Base-by-base conservation (phyloP, 73 alveolate species). In the Paramecium caudatum region DNA sequence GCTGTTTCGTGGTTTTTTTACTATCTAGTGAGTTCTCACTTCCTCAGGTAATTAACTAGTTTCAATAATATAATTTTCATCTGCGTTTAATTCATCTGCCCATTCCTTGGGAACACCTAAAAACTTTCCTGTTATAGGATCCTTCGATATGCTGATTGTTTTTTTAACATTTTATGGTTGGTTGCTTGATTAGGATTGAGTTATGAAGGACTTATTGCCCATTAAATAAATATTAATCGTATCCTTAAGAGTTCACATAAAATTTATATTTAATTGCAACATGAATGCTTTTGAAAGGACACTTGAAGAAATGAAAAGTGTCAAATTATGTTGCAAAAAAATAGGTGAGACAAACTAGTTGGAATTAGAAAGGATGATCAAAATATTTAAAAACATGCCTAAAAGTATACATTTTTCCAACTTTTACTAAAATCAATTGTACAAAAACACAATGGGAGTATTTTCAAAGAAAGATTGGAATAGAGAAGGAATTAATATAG, bases 91-190 rank as follows among this genome's bases (percentile, higher is more conserved):
- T 45, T 82, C 50, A 50, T 33, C 32, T 3, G 91, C 82, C 91
- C 91, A 83, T 37, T 83, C 91, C 37, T 83, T 36, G 9, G 91
- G 91, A 65, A 83, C 82, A 9, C 91, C 91, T 15, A 83, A 33
- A 27, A 47, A 55, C 37, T 83, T 47, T 15, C 91, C 86, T 12
- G 91, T 83, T 48, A 45, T n/a, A 10, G 91, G 91, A 21, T 83
- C 91, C 47, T 46, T 16, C 34, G 25, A 8, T 0, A 83, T 83
- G 5, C 82, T 48, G 13, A 82, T 82, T n/a, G 21, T 47, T 47
- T 65, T 82, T 82, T 82, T 82, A 23, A 82, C 91, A 30, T 82
- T 55, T 7, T 47, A 82, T 3, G 63, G 82, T 48, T 49, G 10
- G 47, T 45, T 47, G 19, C 47, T 82, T 82, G 80, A 55, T 3